Conservation (phyloP, 805 yeast species). For the Yamadazyma takamatsuzukensis region DNA sequence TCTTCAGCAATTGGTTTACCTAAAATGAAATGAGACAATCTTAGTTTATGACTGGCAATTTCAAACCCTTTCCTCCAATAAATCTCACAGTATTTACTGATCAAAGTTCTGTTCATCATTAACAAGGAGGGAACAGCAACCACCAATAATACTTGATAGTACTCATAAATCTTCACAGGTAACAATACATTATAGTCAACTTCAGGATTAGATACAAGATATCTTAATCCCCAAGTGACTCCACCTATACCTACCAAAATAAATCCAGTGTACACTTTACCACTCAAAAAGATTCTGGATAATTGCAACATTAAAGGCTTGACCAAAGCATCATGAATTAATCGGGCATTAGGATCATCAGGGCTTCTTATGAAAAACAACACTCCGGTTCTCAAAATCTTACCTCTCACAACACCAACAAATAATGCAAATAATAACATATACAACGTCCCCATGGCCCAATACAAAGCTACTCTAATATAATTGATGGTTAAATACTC, state of each 20-base stretch:
- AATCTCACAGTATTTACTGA: constrained; percentile 34
- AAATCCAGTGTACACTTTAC: constrained; percentile 67
- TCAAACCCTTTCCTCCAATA: constrained; percentile 66
- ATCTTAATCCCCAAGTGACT: constrained; percentile 48
- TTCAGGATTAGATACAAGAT: constrained; percentile 13
- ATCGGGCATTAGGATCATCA: constrained; percentile 85
- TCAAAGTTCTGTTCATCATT: constrained; percentile 6
- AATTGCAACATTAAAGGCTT: constrained; percentile 72
- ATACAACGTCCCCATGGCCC: constrained; percentile 77
- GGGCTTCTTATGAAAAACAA: constrained; percentile 90
- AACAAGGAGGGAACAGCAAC: constrained; percentile 4
- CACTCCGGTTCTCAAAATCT: constrained; percentile 81
- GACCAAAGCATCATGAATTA: constrained; percentile 82
- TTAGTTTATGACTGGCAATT: constrained; percentile 49
- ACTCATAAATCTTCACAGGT: constrained; percentile 19
- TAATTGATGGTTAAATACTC: constrained; percentile 10
- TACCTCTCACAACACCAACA: constrained; percentile 75
- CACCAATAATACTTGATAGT: constrained; percentile 9
- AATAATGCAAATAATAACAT: constrained; percentile 85
- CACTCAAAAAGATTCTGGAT: constrained; percentile 69
- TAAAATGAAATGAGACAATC: constrained; percentile 79
- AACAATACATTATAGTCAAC: constrained; percentile 18
- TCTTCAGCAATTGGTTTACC: constrained; percentile 61
- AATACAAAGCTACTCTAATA: constrained; percentile 31
- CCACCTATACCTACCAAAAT: constrained; percentile 73